These are phyloP conservation scores for Corylus americana DNA, from an alignment of 306 rosid genomes.

Conservation along the genomic window DNA sequence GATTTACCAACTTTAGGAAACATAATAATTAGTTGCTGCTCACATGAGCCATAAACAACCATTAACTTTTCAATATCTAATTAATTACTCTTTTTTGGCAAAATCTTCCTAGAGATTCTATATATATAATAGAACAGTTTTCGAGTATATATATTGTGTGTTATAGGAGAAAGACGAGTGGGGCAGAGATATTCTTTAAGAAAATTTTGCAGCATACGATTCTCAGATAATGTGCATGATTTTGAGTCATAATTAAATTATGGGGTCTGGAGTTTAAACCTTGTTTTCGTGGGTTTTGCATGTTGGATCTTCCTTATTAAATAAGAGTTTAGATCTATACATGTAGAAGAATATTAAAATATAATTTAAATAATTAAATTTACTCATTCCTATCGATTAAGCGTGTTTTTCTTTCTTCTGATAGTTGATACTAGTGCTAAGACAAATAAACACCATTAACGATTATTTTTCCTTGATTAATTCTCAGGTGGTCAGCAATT, in stretches of 20 bases:
- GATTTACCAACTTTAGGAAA: not conserved
- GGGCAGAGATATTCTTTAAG: slow-evolving; percentile 45
- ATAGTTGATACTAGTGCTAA: too few relatives aligned
- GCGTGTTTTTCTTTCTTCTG: too few relatives aligned
- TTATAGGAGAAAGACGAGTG: not conserved
- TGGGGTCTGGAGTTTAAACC: too few relatives aligned
- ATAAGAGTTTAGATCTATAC: too few relatives aligned
- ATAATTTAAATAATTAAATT: too few relatives aligned
- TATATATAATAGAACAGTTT: slow-evolving; percentile 7
- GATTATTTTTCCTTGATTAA: not conserved
- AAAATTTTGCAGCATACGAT: not conserved
- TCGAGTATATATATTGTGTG: not conserved
- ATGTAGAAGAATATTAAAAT: too few relatives aligned
- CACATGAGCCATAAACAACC: not conserved
- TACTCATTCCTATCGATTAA: too few relatives aligned
- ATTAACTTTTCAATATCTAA: not conserved
- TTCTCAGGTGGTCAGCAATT: slow-evolving; percentile 91
- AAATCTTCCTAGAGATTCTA: not conserved
- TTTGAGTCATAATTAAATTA: too few relatives aligned
- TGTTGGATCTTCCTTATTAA: too few relatives aligned
- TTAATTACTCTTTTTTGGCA: not conserved
- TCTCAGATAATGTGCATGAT: too few relatives aligned
- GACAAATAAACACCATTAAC: not conserved
- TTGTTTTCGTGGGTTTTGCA: too few relatives aligned
- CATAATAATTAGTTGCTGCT: not conserved